Percentiles rank a stretch among this genome's conserved stretches.
These are phyloP conservation scores for Prosopis cineraria DNA, from an alignment of 306 rosid genomes.

Conservation along the genomic window DNA sequence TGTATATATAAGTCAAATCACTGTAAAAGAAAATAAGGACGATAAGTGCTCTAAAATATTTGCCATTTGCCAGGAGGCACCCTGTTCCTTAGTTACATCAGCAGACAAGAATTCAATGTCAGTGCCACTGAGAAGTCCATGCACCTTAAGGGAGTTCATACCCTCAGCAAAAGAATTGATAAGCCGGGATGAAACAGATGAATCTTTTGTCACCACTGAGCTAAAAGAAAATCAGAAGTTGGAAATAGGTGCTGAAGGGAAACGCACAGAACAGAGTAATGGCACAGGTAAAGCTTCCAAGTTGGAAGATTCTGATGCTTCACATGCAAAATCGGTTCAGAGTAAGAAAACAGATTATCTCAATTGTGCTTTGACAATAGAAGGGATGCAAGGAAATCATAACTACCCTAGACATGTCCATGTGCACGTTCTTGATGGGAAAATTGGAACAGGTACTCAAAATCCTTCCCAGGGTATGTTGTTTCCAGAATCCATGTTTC, in stretches of 20 bases:
- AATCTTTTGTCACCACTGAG: slow-evolving; percentile 54
- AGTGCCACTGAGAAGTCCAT: slow-evolving; percentile 44
- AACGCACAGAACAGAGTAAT: slow-evolving; percentile 47
- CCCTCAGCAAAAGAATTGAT: slow-evolving; percentile 60
- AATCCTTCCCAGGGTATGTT: slow-evolving; percentile 52
- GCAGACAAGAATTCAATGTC: slow-evolving; percentile 53
- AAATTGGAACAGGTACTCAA: slow-evolving; percentile 53
- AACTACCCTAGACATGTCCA: slow-evolving; percentile 88
- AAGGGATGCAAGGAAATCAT: slow-evolving; percentile 71
- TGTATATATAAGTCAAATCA: slow-evolving; percentile 52
- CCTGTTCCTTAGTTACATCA: slow-evolving; percentile 53
- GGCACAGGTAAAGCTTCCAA: slow-evolving; percentile 48
- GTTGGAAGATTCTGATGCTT: slow-evolving; percentile 49
- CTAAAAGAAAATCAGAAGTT: slow-evolving; percentile 48
- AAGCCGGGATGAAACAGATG: slow-evolving; percentile 47
- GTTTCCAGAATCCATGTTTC: slow-evolving; percentile 55
- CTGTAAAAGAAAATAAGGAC: slow-evolving; percentile 55
- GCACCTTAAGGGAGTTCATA: slow-evolving; percentile 58
- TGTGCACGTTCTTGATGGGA: slow-evolving; percentile 85
- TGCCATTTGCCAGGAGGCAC: slow-evolving; percentile 58
- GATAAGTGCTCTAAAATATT: slow-evolving; percentile 54
- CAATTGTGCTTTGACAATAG: slow-evolving; percentile 51
- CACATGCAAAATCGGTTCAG: slow-evolving; percentile 47
- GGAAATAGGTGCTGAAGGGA: slow-evolving; percentile 54
- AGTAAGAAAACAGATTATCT: slow-evolving; percentile 58